Percentiles rank a stretch among this genome's conserved stretches.
phyloP scores from a whole-genome alignment of 148 eudicot species.

The Arctostaphylos glauca region DNA sequence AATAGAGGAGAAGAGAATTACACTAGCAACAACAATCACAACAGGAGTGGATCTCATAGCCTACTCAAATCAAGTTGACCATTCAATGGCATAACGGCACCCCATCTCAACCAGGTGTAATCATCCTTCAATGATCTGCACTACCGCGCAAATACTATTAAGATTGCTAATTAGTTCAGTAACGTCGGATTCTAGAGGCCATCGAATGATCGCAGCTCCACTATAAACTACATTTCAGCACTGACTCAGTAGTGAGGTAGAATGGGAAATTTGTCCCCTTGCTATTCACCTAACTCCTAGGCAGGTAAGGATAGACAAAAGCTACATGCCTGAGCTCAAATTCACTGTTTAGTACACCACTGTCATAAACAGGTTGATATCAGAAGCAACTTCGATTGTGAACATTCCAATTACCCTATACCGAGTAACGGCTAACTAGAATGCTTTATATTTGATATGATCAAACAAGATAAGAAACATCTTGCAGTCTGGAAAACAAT shows the following conservation, averaged over 20 bases:
- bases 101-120: background rate
- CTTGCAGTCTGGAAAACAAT: background rate
- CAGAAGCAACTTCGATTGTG: background rate
- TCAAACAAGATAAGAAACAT: background rate
- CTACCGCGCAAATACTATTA: background rate
- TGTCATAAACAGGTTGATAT: background rate
- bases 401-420: background rate
- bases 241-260: background rate
- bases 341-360: background rate
- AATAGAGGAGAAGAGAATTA: too few species aligned
- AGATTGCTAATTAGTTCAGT: background rate
- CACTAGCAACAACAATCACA: background rate
- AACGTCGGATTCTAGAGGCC: background rate
- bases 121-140: background rate
- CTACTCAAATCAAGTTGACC: background rate
- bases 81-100: background rate
- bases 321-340: background rate
- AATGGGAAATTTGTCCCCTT: background rate
- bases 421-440: background rate
- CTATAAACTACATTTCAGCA: background rate
- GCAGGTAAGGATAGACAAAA: background rate
- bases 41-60: background rate
- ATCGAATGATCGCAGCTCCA: background rate
- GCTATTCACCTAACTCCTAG: background rate
- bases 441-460: background rate